These are phyloP conservation scores for Phytophthora vignae DNA, from an alignment of 352 stramenopile species.

Conservation along the genomic window DNA sequence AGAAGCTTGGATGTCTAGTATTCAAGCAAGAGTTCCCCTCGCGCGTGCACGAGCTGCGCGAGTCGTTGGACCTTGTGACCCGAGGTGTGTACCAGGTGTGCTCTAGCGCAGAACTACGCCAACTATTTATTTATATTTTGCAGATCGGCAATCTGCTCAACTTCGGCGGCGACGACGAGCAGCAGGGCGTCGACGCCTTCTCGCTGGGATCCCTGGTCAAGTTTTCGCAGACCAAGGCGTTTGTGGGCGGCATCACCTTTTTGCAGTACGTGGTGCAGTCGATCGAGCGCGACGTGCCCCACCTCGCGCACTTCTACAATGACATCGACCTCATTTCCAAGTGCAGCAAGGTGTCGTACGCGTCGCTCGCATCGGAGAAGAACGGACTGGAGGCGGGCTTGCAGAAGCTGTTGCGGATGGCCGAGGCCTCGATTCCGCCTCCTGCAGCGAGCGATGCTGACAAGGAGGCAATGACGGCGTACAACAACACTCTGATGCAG, in stretches of 20 bases:
- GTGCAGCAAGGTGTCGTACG: slow-evolving; percentile 78
- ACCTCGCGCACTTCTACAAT: slow-evolving; percentile 79
- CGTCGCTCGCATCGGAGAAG: slow-evolving; percentile 73
- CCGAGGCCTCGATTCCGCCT: slow-evolving; percentile 39
- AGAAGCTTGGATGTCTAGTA: slow-evolving; percentile 78
- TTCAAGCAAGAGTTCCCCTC: slow-evolving; percentile 89
- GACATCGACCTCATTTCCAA: slow-evolving; percentile 80
- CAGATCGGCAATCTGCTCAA: slow-evolving; percentile 83
- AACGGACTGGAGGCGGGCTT: slow-evolving; percentile 70
- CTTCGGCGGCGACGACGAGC: slow-evolving; percentile 65
- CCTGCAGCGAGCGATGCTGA: slow-evolving; percentile 35
- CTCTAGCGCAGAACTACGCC: slow-evolving; percentile 70
- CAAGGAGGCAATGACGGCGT: slow-evolving; percentile 41
- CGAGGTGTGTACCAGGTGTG: slow-evolving; percentile 83
- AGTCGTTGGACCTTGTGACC: slow-evolving; percentile 83
- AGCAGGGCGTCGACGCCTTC: slow-evolving; percentile 64
- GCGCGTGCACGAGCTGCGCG: slow-evolving; percentile 75
- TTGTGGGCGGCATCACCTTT: slow-evolving; percentile 83
- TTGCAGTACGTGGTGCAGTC: slow-evolving; percentile 90
- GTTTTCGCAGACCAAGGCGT: slow-evolving; percentile 89
- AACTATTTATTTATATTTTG: slow-evolving; percentile 90
- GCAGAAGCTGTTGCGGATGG: slow-evolving; percentile 62
- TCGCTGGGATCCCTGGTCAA: slow-evolving; percentile 84
- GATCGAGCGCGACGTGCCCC: slow-evolving; percentile 81
- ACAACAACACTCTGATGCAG: slow-evolving; percentile 56